A percentile compares a stretch with the other conserved stretches of the same genome.
Conservation (phyloP, 129 eudicot species). For the Flaveria bidentis region DNA sequence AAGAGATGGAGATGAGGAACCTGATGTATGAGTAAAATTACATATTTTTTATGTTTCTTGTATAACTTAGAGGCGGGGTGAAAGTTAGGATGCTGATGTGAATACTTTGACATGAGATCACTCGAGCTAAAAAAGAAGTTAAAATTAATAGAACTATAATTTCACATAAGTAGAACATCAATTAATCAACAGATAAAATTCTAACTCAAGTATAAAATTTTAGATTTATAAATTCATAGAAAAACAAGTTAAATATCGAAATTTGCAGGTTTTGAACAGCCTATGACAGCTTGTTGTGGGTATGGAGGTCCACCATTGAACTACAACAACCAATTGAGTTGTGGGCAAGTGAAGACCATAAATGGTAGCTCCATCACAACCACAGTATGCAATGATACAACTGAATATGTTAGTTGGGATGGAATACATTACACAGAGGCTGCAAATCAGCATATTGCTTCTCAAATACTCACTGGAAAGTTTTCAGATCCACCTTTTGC, state of each 20-base stretch:
- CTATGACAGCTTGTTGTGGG: slow-evolving; percentile 77
- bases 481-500: slow-evolving; percentile 81
- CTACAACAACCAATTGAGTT: slow-evolving; percentile 61
- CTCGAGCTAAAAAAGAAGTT: too few species aligned
- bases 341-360: slow-evolving; percentile 67
- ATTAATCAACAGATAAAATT: too few species aligned
- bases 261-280: slow-evolving; percentile 78
- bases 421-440: slow-evolving; percentile 97
- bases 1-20: too few species aligned
- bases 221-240: too few species aligned
- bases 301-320: slow-evolving; percentile 87
- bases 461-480: slow-evolving; percentile 97
- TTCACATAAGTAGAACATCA: too few species aligned
- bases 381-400: slow-evolving; percentile 65
- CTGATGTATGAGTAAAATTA: too few species aligned
- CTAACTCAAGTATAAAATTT: too few species aligned
- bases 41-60: too few species aligned
- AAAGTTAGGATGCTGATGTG: too few species aligned
- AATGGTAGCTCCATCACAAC: slow-evolving; percentile 70
- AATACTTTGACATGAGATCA: too few species aligned
- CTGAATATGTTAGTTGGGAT: slow-evolving; percentile 85
- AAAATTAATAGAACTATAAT: too few species aligned
- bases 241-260: not conserved
- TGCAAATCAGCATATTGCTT: slow-evolving; percentile 76
- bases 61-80: too few species aligned